Evolutionary conservation across 495 filamentous ascomycete species (phyloP).

Genomic region (Lasiosphaeria ovina): DNA sequence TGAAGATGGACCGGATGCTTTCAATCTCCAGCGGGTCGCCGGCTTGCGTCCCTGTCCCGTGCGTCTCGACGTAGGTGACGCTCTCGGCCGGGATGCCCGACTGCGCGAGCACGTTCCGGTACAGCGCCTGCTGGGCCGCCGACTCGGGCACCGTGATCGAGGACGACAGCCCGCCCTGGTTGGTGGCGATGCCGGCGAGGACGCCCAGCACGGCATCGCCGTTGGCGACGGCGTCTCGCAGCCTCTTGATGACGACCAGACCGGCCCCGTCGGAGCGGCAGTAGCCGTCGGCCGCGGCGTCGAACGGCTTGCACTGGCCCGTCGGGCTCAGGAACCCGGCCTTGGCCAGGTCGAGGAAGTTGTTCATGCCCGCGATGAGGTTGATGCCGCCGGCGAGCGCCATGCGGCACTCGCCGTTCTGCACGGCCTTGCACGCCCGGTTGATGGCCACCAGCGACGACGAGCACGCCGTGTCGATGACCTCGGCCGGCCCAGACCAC

Average conservation of each 20-base stretch:
- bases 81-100: constrained; percentile 57
- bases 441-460: constrained; percentile 39
- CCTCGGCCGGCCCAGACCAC: constrained; percentile 38
- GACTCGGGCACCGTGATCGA: constrained; percentile 65
- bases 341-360: constrained; percentile 55
- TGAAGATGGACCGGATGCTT: constrained; percentile 65
- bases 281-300: constrained; percentile 49
- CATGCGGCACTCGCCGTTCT: constrained; percentile 67
- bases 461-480: constrained; percentile 44
- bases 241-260: constrained; percentile 47
- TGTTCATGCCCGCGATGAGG: constrained; percentile 64
- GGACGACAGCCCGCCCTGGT: constrained; percentile 56
- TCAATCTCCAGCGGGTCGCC: constrained; percentile 66
- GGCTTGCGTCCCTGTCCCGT: constrained; percentile 72
- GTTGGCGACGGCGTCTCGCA: constrained; percentile 47
- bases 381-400: constrained; percentile 61
- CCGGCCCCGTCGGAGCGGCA: constrained; percentile 35
- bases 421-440: constrained; percentile 61
- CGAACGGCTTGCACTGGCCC: constrained; percentile 25
- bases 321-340: constrained; percentile 38
- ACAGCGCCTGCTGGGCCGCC: constrained; percentile 58
- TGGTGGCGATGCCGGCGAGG: constrained; percentile 47
- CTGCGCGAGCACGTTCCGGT: constrained; percentile 54
- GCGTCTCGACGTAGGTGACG: constrained; percentile 68
- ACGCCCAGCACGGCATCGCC: constrained; percentile 52